These are phyloP conservation scores for Metschnikowia colocasiae DNA, from an alignment of 805 yeast species.

Conservation along the genomic window DNA sequence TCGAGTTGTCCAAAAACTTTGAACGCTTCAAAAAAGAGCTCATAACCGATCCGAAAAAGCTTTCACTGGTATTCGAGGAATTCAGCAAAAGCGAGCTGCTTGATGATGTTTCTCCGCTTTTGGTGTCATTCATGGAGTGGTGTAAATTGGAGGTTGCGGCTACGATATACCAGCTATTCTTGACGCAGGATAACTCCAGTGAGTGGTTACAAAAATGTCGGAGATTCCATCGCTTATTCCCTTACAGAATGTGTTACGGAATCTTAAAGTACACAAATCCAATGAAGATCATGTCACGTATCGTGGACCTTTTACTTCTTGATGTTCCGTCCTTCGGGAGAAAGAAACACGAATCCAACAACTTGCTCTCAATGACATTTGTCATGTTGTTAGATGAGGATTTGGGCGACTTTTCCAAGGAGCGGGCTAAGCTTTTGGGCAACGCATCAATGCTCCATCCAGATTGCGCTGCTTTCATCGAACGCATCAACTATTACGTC, in stretches of 20 bases:
- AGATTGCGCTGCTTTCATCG: slow-evolving; percentile 23
- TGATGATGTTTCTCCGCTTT: slow-evolving; percentile 59
- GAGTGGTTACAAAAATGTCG: slow-evolving; percentile 70
- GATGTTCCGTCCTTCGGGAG: slow-evolving; percentile 32
- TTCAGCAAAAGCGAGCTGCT: slow-evolving; percentile 53
- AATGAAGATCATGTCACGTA: slow-evolving; percentile 69
- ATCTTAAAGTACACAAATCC: slow-evolving; percentile 85
- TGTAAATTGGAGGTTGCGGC: slow-evolving; percentile 80
- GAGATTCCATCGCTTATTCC: slow-evolving; percentile 72
- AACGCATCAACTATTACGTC: slow-evolving; percentile 45
- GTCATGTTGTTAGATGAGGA: slow-evolving; percentile 73
- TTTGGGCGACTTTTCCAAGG: slow-evolving; percentile 50
- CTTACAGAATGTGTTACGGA: slow-evolving; percentile 72
- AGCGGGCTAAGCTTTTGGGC: slow-evolving; percentile 47
- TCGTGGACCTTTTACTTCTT: slow-evolving; percentile 76
- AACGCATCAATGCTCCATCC: slow-evolving; percentile 38
- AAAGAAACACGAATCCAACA: slow-evolving; percentile 20
- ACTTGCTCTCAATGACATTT: slow-evolving; percentile 67
- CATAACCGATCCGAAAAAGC: slow-evolving; percentile 48
- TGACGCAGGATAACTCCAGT: slow-evolving; percentile 77
- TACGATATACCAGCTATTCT: slow-evolving; percentile 71
- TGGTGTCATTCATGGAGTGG: slow-evolving; percentile 75
- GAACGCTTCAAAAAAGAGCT: slow-evolving; percentile 55
- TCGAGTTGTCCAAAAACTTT: slow-evolving; percentile 52
- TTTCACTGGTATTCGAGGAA: slow-evolving; percentile 61